Base-by-base conservation (phyloP, 2,329 filamentous ascomycete genomes). In the Cladosporium sp. region DNA sequence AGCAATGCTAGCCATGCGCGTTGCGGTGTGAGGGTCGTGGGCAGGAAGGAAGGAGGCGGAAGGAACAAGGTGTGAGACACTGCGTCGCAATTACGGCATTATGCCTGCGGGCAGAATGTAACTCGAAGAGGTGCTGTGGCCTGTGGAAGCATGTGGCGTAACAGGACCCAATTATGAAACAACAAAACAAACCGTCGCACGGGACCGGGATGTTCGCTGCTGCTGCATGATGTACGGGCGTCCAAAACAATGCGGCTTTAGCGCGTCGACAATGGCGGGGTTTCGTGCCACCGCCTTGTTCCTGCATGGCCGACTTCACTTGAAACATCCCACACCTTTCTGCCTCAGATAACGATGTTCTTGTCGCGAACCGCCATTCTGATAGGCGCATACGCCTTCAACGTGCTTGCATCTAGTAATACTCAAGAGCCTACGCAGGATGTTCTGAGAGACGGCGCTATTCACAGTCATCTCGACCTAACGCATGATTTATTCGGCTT, bases 401-500 rank as follows among this genome's bases (percentile, higher is more conserved):
- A 28, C 22, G 49, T 35, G 18, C 18, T 18, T 46, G 35, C 41
- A 16, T 52, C 49, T 18, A 28, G 22, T 28, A 28, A 28, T 28
- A 28, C 7, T 7, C 22, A 3, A 34, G 9, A 16, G 44, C 31
- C 2, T 13, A 33, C 34, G n/a, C 43, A 53, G 10, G 35, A 43
- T 19, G 43, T 53, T 13, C 22, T 51, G 31, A 33, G 38, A 28
- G 37, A 37, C 33, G 40, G 18, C 42, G 43, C 35, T 22, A 32
- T 18, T 2, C 49, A 46, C 42, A 33, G 52, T 34, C 60, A 64
- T 45, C 58, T 61, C 9, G 34, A 45, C 22, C 54, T 65, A n/a
- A 61, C 58, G 0, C 59, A 68, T 53, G 72, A 76, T 55, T 78
- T 95, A 1, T 77, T 95, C 41, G 77, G 78, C 14, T 78, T 95